phyloP scores from a whole-genome alignment of 2,329 filamentous ascomycete species.

The Cercospora brassicicola region DNA sequence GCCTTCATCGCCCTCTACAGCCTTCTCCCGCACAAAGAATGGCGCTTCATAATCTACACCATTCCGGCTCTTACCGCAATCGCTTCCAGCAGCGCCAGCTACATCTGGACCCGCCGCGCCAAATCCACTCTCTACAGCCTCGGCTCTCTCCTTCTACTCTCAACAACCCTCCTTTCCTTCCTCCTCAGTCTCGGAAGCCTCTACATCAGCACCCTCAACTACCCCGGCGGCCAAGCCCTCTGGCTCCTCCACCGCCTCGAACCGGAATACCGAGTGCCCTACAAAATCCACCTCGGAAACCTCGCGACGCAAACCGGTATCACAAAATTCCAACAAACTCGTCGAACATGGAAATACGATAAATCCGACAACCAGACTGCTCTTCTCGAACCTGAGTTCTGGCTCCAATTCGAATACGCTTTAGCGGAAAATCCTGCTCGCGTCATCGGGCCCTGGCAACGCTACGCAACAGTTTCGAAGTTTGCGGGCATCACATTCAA shows the following conservation, averaged over 20 bases:
- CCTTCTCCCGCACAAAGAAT: constrained; percentile 90
- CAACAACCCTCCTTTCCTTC: constrained; percentile 63
- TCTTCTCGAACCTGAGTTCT: constrained; percentile 55
- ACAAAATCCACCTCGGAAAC: constrained; percentile 58
- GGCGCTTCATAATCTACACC: constrained; percentile 88
- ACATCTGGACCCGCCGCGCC: constrained; percentile 59
- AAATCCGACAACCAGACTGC: constrained; percentile 55
- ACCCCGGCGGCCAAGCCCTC: constrained; percentile 84
- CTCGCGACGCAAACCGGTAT: constrained; percentile 64
- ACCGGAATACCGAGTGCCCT: constrained; percentile 17
- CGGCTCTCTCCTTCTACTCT: constrained; percentile 56
- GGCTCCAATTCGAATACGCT: constrained; percentile 60
- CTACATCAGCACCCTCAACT: constrained; percentile 81
- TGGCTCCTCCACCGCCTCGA: constrained; percentile 41
- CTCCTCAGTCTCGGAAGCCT: constrained; percentile 66
- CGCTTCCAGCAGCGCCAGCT: constrained; percentile 71
- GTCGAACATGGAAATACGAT: constrained; percentile 56
- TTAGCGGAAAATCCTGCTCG: constrained; percentile 54
- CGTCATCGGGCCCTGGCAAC: constrained; percentile 55
- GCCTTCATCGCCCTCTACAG: constrained; percentile 80
- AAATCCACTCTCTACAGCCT: constrained; percentile 61
- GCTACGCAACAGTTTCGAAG: constrained; percentile 51
- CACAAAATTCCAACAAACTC: constrained; percentile 58
- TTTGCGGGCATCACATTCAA: constrained; percentile 54
- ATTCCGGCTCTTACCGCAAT: constrained; percentile 77